Percentiles rank a stretch among this genome's conserved stretches.
Conservation (phyloP, 2,329 filamentous ascomycete species). For the Plectosphaerella plurivora region DNA sequence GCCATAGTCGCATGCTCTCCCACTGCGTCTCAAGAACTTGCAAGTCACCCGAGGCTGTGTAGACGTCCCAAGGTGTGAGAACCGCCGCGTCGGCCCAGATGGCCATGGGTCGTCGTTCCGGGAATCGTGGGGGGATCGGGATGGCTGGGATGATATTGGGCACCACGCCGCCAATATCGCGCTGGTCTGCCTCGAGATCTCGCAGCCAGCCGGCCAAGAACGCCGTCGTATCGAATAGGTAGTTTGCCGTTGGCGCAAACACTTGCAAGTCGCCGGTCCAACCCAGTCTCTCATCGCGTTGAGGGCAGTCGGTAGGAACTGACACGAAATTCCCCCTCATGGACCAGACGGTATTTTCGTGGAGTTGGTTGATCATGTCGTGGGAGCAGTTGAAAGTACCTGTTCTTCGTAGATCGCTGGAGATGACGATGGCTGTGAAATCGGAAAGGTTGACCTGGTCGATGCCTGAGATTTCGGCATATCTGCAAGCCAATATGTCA, state of each 20-base stretch:
- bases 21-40: constrained; percentile 3
- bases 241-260: constrained; percentile 1
- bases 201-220: neutral
- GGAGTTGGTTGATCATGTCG: constrained; percentile 17
- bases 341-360: constrained; percentile 29
- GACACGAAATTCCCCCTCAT: constrained; percentile 7
- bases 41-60: constrained; percentile 5
- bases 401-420: neutral
- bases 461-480: constrained; percentile 23
- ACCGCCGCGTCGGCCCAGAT: constrained; percentile 8
- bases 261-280: constrained; percentile 1
- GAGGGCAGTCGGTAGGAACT: constrained; percentile 1
- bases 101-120: constrained; percentile 1
- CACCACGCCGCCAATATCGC: constrained; percentile 27
- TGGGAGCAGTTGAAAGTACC: neutral
- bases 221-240: constrained; percentile 2
- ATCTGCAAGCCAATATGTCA: constrained; percentile 29
- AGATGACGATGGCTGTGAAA: constrained; percentile 1
- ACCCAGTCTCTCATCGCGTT: neutral
- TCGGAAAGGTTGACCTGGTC: constrained; percentile 27
- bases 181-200: constrained; percentile 12
- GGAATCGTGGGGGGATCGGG: constrained; percentile 10
- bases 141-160: constrained; percentile 15
- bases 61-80: constrained; percentile 6
- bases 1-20: constrained; percentile 6